Evolutionary conservation across 1,284 basidiomycete genomes (phyloP).

Genomic region (Rhodotorula sp.): DNA sequence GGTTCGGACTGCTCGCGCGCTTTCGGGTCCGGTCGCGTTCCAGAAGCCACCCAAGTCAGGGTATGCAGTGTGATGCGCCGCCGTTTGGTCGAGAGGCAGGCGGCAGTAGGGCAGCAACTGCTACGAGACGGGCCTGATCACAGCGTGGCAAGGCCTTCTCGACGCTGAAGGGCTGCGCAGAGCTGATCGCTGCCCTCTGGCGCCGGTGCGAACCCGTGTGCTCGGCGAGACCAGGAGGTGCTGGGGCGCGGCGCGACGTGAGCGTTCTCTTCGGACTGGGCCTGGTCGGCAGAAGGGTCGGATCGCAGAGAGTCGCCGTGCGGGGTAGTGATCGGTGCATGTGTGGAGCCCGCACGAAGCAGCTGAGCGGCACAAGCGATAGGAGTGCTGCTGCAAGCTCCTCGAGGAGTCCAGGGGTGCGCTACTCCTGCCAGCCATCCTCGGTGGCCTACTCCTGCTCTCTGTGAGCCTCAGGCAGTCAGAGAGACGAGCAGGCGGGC

Average conservation of each 20-base stretch:
- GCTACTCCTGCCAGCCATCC: not conserved
- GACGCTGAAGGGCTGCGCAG: not conserved
- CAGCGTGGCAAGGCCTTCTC: not conserved
- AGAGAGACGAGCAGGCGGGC: not conserved
- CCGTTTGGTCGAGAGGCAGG: too few relatives aligned
- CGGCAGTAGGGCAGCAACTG: too few relatives aligned
- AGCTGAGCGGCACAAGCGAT: constrained; percentile 1
- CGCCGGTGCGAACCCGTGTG: not conserved
- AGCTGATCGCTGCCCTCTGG: not conserved
- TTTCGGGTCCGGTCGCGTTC: too few relatives aligned
- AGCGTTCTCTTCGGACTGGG: not conserved
- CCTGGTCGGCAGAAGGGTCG: not conserved
- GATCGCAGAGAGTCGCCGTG: not conserved
- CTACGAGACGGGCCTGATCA: too few relatives aligned
- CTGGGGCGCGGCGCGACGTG: constrained; percentile 2
- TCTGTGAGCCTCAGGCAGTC: not conserved
- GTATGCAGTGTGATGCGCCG: too few relatives aligned
- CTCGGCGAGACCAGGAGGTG: not conserved
- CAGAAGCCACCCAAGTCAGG: too few relatives aligned
- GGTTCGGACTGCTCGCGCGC: too few relatives aligned
- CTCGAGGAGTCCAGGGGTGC: not conserved
- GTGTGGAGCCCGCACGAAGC: not conserved
- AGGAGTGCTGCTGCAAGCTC: not conserved
- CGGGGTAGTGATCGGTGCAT: not conserved
- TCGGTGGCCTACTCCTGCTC: not conserved